Base-by-base conservation (phyloP, 306 rosid genomes). In the Ochetophila trinervis region DNA sequence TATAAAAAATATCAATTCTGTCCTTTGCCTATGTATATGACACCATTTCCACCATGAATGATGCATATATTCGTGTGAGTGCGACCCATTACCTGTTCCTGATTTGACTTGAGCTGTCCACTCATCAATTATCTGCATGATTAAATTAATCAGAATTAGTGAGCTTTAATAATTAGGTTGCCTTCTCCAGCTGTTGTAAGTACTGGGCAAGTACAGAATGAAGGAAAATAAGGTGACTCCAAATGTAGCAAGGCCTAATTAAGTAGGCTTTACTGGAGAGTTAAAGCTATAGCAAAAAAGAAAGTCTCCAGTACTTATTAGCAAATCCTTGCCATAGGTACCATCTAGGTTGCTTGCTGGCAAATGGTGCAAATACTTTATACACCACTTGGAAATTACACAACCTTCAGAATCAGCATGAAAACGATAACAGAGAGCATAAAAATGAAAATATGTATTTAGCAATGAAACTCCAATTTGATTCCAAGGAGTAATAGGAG, bases 101-200 rank as follows among this genome's bases (percentile, higher is more conserved):
- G 98, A 82, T 78, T 86, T 81, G 70, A 87, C 83, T 87, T 89
- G 98, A 47, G 56, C 70, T 18, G 87, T 81, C 98, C 98, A 92
- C 83, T 92, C 98, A 64, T 87, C 93, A 69, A 78, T 84, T 60
- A 92, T 72, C 98, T 91, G 85, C 81, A 78, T 16, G 45, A 58
- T 52, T 35, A 53, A 67, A 8, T 40, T 40, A 12, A 40, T 2
- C 45, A 66, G 66, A 63, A 52, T 42, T 51, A 55, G 73, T 6
- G 44, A 0, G 22, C 27, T 14, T 21, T n/a, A n/a, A n/a, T n/a
- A n/a, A 53, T 55, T 19, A 11, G 17, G 3, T 17, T 47, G 15
- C 17, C 36, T 61, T 61, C 27, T 5, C 64, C 64, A 63, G 15
- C 8, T 52, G 27, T 2, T 47, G 17, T 40, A 12, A 6, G 45